These are phyloP conservation scores for Tetrahymena borealis DNA, from an alignment of 73 alveolate species.

Conservation along the genomic window DNA sequence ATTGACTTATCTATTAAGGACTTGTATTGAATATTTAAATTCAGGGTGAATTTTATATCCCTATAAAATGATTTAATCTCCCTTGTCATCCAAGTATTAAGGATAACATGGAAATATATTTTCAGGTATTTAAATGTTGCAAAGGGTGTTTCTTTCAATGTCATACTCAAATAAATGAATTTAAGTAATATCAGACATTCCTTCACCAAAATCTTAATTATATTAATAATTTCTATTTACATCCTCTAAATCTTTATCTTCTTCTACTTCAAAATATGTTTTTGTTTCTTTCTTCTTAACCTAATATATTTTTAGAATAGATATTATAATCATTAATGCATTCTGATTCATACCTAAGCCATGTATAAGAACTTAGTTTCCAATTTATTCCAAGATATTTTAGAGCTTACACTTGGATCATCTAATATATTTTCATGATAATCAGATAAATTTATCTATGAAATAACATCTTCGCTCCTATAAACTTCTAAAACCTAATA, in stretches of 20 bases:
- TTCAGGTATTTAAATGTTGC: background rate
- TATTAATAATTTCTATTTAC: constrained; percentile 3
- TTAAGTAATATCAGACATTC: constrained; percentile 9
- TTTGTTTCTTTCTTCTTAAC: background rate
- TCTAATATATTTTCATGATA: constrained; percentile 18
- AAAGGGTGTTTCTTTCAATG: background rate
- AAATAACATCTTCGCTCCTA: background rate
- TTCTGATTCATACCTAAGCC: background rate
- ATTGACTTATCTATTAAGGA: constrained; percentile 5
- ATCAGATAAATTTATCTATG: background rate
- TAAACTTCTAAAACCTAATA: constrained; percentile 23
- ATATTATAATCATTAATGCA: background rate
- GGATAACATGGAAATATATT: constrained; percentile 25
- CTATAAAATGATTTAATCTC: constrained; percentile 18
- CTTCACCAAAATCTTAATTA: constrained; percentile 28
- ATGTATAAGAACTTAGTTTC: constrained; percentile 6
- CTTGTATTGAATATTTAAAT: constrained; percentile 34
- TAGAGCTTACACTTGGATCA: constrained; percentile 25
- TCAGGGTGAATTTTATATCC: constrained; percentile 31
- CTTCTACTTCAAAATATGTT: constrained; percentile 16
- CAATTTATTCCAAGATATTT: constrained; percentile 20
- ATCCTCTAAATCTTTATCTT: constrained; percentile 12
- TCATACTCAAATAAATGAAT: constrained; percentile 1
- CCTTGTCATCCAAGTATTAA: constrained; percentile 6
- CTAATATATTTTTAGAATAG: background rate